These are phyloP conservation scores for Umbelopsis sp. DNA, from an alignment of 192 early-diverging fungal genomes.

Conservation along the genomic window DNA sequence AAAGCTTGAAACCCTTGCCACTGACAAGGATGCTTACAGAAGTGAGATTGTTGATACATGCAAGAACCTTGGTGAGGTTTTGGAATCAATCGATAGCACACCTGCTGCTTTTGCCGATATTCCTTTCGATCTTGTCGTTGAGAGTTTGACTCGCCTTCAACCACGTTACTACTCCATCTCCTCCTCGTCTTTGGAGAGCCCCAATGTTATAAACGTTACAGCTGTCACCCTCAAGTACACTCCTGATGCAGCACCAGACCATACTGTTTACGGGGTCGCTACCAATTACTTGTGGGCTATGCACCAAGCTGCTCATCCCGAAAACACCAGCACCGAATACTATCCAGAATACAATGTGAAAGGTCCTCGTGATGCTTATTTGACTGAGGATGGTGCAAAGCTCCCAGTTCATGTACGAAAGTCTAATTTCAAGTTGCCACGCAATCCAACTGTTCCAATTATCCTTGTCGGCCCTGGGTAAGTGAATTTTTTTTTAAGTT, in stretches of 20 bases:
- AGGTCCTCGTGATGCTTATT: slow-evolving; percentile 42
- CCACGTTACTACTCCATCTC: slow-evolving; percentile 97
- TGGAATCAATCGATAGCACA: slow-evolving; percentile 63
- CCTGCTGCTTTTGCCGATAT: slow-evolving; percentile 45
- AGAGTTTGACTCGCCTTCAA: slow-evolving; percentile 78
- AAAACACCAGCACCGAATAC: slow-evolving; percentile 28
- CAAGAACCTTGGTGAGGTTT: slow-evolving; percentile 71
- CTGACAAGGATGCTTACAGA: slow-evolving; percentile 69
- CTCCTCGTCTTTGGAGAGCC: slow-evolving; percentile 75
- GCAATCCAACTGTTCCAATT: slow-evolving; percentile 71
- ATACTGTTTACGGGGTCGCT: slow-evolving; percentile 76
- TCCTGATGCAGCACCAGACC: slow-evolving; percentile 47
- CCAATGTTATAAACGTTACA: slow-evolving; percentile 77
- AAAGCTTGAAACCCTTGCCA: slow-evolving; percentile 53
- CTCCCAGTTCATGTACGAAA: slow-evolving; percentile 88
- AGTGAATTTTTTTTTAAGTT: neutral
- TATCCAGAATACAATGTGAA: slow-evolving; percentile 27
- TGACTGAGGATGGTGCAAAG: slow-evolving; percentile 40
- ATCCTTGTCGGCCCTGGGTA: slow-evolving; percentile 95
- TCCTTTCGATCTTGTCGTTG: slow-evolving; percentile 81
- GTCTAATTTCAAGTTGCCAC: slow-evolving; percentile 86
- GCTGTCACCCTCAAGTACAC: slow-evolving; percentile 87
- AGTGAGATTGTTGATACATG: slow-evolving; percentile 55
- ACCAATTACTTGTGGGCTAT: slow-evolving; percentile 86
- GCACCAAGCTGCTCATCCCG: slow-evolving; percentile 43